phyloP scores from a whole-genome alignment of 768 basidiomycete genomes.

The Suillus sp. region DNA sequence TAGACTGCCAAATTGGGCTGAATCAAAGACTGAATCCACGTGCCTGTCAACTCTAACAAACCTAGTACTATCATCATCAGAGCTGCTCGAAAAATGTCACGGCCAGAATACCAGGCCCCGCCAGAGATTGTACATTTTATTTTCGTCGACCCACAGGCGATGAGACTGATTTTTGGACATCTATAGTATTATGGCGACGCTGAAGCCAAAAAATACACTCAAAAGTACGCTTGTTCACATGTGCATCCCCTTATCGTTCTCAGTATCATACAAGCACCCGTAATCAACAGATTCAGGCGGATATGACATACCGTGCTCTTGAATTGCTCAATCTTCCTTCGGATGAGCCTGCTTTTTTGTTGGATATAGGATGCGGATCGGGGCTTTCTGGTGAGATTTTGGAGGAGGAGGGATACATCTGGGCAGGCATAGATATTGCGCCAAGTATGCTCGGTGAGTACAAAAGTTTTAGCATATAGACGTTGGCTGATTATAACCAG shows the following conservation, averaged over 20 bases:
- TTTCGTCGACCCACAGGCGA: not conserved
- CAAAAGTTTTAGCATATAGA: not conserved
- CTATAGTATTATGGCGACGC: slow-evolving; percentile 92
- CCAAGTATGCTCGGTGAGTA: slow-evolving; percentile 93
- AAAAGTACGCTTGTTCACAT: slow-evolving; percentile 60
- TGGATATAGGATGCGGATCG: slow-evolving; percentile 98
- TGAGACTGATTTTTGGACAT: slow-evolving; percentile 4
- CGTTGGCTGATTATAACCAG: slow-evolving; percentile 41
- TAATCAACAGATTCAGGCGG: slow-evolving; percentile 93
- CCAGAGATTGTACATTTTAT: slow-evolving; percentile 78
- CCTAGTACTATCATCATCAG: slow-evolving; percentile 5
- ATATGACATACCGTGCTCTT: slow-evolving; percentile 95
- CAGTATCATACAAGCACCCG: slow-evolving; percentile 63
- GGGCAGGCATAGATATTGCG: slow-evolving; percentile 93
- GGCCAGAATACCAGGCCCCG: slow-evolving; percentile 86
- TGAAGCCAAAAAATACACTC: slow-evolving; percentile 96
- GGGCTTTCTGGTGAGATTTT: slow-evolving; percentile 95
- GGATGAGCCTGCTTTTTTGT: slow-evolving; percentile 78
- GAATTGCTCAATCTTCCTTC: slow-evolving; percentile 85
- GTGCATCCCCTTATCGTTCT: slow-evolving; percentile 18
- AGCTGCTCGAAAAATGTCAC: slow-evolving; percentile 51
- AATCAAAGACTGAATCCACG: not conserved
- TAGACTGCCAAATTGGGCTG: slow-evolving; percentile 9
- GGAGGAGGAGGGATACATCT: slow-evolving; percentile 90
- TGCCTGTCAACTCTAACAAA: slow-evolving; percentile 3